Conservation (phyloP, 768 basidiomycete genomes). For the Agaricus sinodeliciosus region DNA sequence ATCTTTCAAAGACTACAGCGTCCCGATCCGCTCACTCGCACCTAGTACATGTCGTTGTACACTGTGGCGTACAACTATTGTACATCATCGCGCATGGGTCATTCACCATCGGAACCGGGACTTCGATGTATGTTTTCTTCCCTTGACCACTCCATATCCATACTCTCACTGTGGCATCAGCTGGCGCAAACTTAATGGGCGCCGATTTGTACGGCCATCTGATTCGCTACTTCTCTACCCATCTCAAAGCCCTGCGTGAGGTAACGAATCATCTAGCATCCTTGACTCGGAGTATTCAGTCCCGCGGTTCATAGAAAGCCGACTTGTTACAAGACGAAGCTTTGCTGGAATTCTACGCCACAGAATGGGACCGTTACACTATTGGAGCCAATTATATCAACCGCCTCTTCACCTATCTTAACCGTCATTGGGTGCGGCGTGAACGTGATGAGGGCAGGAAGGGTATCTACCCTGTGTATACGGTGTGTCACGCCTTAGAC, state of each 20-base stretch:
- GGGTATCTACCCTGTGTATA: slow-evolving; percentile 93
- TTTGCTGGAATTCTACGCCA: slow-evolving; percentile 84
- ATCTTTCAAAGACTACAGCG: neutral
- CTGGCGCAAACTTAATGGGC: slow-evolving; percentile 94
- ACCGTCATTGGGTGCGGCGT: slow-evolving; percentile 98
- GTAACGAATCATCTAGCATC: slow-evolving; percentile 16
- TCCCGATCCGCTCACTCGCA: slow-evolving; percentile 8
- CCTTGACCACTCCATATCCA: neutral
- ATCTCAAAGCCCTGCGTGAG: slow-evolving; percentile 64
- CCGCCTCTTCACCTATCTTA: slow-evolving; percentile 94
- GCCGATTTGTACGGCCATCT: slow-evolving; percentile 96
- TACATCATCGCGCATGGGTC: slow-evolving; percentile 51
- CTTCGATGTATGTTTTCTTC: slow-evolving; percentile 50
- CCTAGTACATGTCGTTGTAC: slow-evolving; percentile 79
- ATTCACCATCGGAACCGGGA: slow-evolving; percentile 6
- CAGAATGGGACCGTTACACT: slow-evolving; percentile 95
- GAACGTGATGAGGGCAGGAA: slow-evolving; percentile 97
- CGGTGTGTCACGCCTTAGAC: slow-evolving; percentile 43
- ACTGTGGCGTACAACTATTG: slow-evolving; percentile 99
- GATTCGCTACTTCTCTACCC: slow-evolving; percentile 81
- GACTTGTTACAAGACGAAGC: slow-evolving; percentile 82
- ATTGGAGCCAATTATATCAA: slow-evolving; percentile 97
- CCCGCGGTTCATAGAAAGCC: slow-evolving; percentile 45
- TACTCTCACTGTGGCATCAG: slow-evolving; percentile 34
- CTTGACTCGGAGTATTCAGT: slow-evolving; percentile 14